Base-by-base conservation (phyloP, 352 stramenopile species). In the Aphanomyces stellatus region DNA sequence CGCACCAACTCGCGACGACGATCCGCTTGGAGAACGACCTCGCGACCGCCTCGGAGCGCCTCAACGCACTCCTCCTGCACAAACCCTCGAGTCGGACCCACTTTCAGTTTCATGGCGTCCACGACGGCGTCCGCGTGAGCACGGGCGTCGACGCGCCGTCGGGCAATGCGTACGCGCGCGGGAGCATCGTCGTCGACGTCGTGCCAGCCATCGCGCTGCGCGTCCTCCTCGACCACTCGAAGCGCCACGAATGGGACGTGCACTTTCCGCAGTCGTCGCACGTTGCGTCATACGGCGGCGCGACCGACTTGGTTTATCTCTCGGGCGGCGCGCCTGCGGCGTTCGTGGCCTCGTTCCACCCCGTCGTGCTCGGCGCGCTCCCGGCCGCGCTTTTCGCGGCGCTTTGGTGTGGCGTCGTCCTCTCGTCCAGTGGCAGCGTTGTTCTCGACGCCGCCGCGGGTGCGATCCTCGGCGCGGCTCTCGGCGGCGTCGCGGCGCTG, bases 1-100 rank as follows among this genome's bases (percentile, higher is more conserved):
- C 13, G 88, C 87, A 34, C 53, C 79, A 81, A 40, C 63, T 88
- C 5, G 65, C 80, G 0, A 92, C 83, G 41, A 90, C 75, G 2
- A 78, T 92, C 53, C 69, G 74, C 37, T 72, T 92, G 10, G 83
- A 92, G 56, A 92, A 92, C 61, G 77, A 92, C 22, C 71, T 92
- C 2, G 75, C 79, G n/a, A 75, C 80, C 33, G 80, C 80, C 6
- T 59, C 88, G 7, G 80, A 90, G 30, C 69, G 85, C 34, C 73
- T 92, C 17, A 80, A 90, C 51, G 71, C 72, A 41, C 75, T 89
- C 17, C 65, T 92, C 1, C 77, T 71, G 7, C 73, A 64, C 10
- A 70, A 73, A 27, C 63, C 51, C 6, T 24, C 51, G 22, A 24
- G 51, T 24, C 72, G 76, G 24, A 73, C 78, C 34, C 37, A 33